Evolutionary conservation across 768 basidiomycete species (phyloP).

Genomic region (Calocybe gangraenosa): DNA sequence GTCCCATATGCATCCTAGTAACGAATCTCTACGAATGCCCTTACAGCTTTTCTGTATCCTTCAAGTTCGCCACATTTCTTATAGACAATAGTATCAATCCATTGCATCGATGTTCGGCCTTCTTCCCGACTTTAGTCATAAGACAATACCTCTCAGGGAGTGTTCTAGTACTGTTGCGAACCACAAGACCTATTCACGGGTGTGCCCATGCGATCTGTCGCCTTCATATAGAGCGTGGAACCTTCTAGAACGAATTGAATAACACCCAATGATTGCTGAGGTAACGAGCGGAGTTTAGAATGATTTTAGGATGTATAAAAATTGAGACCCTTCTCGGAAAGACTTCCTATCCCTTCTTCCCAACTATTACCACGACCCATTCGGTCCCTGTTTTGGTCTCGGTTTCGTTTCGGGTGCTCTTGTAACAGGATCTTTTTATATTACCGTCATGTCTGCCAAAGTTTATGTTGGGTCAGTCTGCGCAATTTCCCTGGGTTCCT

Average conservation of each 20-base stretch:
- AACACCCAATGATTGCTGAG: conserved; percentile 12
- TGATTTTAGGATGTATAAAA: conserved; percentile 37
- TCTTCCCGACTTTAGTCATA: too few relatives aligned
- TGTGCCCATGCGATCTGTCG: conserved; percentile 2
- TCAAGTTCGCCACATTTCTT: conserved; percentile 5
- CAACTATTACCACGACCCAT: conserved; percentile 41
- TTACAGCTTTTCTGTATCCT: conserved; percentile 2
- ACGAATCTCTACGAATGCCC: conserved; percentile 12
- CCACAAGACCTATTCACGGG: conserved; percentile 11
- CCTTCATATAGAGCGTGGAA: conserved; percentile 4
- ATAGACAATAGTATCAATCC: too few relatives aligned
- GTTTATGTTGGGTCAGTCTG: conserved; percentile 94
- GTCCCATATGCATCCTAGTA: conserved; percentile 16
- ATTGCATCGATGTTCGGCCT: too few relatives aligned
- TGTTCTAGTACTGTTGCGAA: neutral
- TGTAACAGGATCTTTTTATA: conserved; percentile 55
- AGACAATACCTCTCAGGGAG: neutral
- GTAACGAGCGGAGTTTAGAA: conserved; percentile 48
- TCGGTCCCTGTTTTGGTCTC: conserved; percentile 50
- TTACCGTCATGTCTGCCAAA: conserved; percentile 75
- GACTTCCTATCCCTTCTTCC: conserved; percentile 34
- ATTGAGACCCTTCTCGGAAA: conserved; percentile 22
- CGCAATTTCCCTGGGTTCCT: conserved; percentile 42
- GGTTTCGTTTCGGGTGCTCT: conserved; percentile 50
- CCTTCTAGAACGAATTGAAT: conserved; percentile 8